phyloP scores from a whole-genome alignment of 2,329 filamentous ascomycete genomes.

The Trichoderma simmonsii region DNA sequence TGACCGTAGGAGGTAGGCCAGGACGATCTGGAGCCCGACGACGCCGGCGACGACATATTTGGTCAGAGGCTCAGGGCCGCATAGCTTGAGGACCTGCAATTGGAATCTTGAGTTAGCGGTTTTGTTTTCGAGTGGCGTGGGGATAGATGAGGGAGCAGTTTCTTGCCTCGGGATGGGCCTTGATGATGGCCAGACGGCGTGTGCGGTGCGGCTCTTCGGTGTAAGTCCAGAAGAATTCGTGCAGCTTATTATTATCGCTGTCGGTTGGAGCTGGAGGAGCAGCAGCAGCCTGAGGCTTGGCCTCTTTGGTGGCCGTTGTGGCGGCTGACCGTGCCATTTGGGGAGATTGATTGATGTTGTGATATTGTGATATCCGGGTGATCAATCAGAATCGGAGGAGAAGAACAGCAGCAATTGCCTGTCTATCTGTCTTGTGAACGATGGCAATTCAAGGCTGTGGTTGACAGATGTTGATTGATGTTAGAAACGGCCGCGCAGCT shows the following conservation, averaged over 20 bases:
- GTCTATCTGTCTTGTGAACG: background rate
- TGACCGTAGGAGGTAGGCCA: slow-evolving; percentile 73
- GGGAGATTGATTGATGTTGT: background rate
- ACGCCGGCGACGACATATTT: slow-evolving; percentile 88
- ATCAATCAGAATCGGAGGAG: background rate
- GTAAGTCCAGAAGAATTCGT: slow-evolving; percentile 94
- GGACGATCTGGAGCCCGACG: slow-evolving; percentile 74
- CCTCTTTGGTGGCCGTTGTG: slow-evolving; percentile 32
- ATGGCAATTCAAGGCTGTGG: background rate
- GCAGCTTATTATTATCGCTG: slow-evolving; percentile 31
- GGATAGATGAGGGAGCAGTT: background rate
- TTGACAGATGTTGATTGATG: background rate
- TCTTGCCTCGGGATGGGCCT: slow-evolving; percentile 86
- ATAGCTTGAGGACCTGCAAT: slow-evolving; percentile 90
- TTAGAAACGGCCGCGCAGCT: background rate
- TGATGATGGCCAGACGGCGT: slow-evolving; percentile 89
- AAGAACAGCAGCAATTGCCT: background rate
- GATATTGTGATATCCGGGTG: background rate
- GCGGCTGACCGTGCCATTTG: slow-evolving; percentile 21
- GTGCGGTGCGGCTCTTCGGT: slow-evolving; percentile 96
- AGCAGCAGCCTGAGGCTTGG: slow-evolving; percentile 28
- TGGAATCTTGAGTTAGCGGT: background rate
- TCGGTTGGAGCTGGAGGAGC: slow-evolving; percentile 17
- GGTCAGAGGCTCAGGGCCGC: slow-evolving; percentile 90
- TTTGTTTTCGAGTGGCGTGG: background rate